These are phyloP conservation scores for Passiflora organensis DNA, from an alignment of 345 rosid species.

Conservation along the genomic window DNA sequence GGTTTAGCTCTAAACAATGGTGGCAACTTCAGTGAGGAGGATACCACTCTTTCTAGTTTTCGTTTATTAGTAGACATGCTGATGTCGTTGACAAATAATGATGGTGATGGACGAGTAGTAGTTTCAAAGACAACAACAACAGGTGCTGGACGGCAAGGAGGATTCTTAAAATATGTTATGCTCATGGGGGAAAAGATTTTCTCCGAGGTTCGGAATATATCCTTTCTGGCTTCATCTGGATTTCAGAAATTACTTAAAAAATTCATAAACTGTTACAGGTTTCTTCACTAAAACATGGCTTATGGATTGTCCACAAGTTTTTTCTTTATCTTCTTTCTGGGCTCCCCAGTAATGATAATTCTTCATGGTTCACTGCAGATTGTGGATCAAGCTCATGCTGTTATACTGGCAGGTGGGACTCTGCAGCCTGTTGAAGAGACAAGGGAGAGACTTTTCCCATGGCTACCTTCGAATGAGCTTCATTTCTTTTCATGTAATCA, in stretches of 20 bases:
- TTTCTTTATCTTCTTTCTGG: not conserved
- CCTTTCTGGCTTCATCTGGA: slow-evolving; percentile 6
- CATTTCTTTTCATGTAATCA: slow-evolving; percentile 87
- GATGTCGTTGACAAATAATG: slow-evolving; percentile 62
- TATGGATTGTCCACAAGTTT: too few relatives aligned
- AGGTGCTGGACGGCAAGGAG: slow-evolving; percentile 44
- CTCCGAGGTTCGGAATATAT: slow-evolving; percentile 57
- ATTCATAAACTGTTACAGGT: not conserved
- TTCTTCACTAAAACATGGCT: too few relatives aligned
- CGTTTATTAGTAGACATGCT: slow-evolving; percentile 61
- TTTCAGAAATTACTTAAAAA: not conserved
- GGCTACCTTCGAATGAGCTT: slow-evolving; percentile 58
- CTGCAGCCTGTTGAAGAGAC: slow-evolving; percentile 95
- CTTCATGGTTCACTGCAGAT: slow-evolving; percentile 42
- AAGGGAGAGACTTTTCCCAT: slow-evolving; percentile 84
- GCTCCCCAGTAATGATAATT: slow-evolving; percentile 4
- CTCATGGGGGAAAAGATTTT: slow-evolving; percentile 82
- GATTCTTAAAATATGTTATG: slow-evolving; percentile 80
- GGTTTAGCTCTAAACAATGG: slow-evolving; percentile 25
- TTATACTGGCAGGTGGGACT: slow-evolving; percentile 89
- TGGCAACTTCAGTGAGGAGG: slow-evolving; percentile 36
- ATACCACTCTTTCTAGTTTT: slow-evolving; percentile 65
- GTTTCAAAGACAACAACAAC: slow-evolving; percentile 52
- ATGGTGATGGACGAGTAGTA: slow-evolving; percentile 86
- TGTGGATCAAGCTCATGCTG: slow-evolving; percentile 75